A percentile compares a stretch with the other conserved stretches of the same genome.
Conservation (phyloP, 2,329 filamentous ascomycete genomes). For the Podosphaera fusca region DNA sequence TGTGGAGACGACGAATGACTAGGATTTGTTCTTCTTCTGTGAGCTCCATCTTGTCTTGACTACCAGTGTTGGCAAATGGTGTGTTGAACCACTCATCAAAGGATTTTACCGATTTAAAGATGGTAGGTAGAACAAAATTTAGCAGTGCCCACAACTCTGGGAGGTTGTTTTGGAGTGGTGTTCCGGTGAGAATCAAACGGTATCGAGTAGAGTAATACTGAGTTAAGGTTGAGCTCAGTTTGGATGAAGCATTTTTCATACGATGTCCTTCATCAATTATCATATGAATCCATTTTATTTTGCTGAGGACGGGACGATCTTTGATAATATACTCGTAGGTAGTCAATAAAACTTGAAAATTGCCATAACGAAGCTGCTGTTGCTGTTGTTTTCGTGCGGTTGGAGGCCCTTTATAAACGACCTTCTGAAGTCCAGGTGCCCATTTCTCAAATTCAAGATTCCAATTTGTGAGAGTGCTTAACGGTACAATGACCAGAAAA, state of each 20-base stretch:
- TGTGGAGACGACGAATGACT: constrained; percentile 92
- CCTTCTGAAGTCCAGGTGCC: constrained; percentile 65
- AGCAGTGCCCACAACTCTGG: constrained; percentile 92
- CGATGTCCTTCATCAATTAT: constrained; percentile 98
- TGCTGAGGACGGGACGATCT: constrained; percentile 79
- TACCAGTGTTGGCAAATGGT: constrained; percentile 91
- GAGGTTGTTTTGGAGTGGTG: constrained; percentile 89
- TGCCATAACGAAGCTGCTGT: constrained; percentile 77
- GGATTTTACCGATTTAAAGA: constrained; percentile 97
- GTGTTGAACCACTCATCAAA: constrained; percentile 99
- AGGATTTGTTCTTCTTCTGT: constrained; percentile 99
- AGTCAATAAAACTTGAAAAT: constrained; percentile 88
- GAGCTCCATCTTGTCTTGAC: constrained; percentile 95
- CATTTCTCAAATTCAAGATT: constrained; percentile 97
- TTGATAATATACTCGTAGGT: constrained; percentile 99
- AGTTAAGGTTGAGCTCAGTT: constrained; percentile 82
- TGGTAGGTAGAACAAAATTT: constrained; percentile 93
- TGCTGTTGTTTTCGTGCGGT: constrained; percentile 72
- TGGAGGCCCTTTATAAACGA: constrained; percentile 94
- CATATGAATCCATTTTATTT: constrained; percentile 99
- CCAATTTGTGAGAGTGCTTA: constrained; percentile 97
- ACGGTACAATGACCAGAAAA: constrained; percentile 85
- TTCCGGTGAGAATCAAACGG: constrained; percentile 91
- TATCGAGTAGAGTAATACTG: constrained; percentile 89
- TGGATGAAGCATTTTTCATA: constrained; percentile 97